Evolutionary conservation across 208 protist species (phyloP), one percentile per base, ranked within the genome.

Genomic region (Strigomonas culicis): DNA sequence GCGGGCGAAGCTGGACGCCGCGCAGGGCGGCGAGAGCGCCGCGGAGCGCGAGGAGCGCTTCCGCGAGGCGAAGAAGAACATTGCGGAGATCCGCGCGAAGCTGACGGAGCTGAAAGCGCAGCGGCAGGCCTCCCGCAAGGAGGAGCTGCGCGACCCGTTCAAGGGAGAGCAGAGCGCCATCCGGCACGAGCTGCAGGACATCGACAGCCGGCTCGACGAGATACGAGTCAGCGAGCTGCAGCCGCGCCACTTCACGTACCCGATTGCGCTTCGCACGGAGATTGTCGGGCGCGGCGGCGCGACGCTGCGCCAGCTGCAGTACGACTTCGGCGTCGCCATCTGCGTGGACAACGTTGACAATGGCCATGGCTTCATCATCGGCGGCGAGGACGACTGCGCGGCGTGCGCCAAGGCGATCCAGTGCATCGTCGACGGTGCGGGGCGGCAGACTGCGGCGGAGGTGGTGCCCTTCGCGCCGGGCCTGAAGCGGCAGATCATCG

Each of bases 301-400:
- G 13, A 84, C 76, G 53, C 66, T 86, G 25, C 60, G 57, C n/a
- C 79, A 90, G 70, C 66, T 90, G 68, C 79, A 86, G 71, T n/a
- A 63, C 11, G 77, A 86, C 70, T 86, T 82, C 68, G 68, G 74
- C 41, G 83, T 82, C 0, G 79, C 76, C 3, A 47, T 89, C 49
- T 79, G 72, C 50, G 49, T 89, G 17, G 82, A 86, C 59, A 69
- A 22, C 10, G 25, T 77, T 36, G 49, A 21, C 57, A 19, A 28
- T 21, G 79, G 75, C 4, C 41, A 59, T 25, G 82, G 70, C 22
- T 72, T 72, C 62, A 58, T 78, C 7, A 59, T 86, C 0, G 79
- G 79, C 36, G 68, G 59, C 4, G 51, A 34, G 1, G 51, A 62
- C 22, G 72, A 70, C 53, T 58, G 60, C 24, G 31, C 8, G 47